Conservation (phyloP, 345 rosid genomes). For the Fremontodendron californicum region DNA sequence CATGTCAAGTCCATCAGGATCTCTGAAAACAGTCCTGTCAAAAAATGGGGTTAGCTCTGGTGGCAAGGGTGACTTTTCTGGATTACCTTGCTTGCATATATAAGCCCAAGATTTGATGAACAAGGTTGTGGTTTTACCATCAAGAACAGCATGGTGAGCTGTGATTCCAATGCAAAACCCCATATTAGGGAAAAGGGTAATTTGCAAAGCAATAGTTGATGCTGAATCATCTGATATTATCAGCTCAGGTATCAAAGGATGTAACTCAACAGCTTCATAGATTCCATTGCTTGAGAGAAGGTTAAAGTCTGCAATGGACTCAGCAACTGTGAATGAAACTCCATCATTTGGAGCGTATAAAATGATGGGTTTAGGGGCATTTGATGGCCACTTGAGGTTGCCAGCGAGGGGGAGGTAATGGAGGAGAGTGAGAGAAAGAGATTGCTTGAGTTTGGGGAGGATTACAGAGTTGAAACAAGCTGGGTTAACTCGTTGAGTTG, state of each 20-base stretch:
- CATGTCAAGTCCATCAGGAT: constrained; percentile 16
- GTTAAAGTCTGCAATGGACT: constrained; percentile 17
- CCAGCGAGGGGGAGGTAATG: constrained; percentile 44
- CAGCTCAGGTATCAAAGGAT: constrained; percentile 17
- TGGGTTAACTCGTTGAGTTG: constrained; percentile 19
- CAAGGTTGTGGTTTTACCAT: constrained; percentile 11
- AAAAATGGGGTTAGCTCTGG: constrained; percentile 24
- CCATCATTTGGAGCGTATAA: constrained; percentile 15
- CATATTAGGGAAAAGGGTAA: constrained; percentile 16
- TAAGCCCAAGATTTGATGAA: constrained; percentile 31
- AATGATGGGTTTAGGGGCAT: constrained; percentile 21
- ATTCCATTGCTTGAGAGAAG: constrained; percentile 6
- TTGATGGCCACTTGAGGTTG: constrained; percentile 23
- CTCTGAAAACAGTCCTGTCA: constrained; percentile 25
- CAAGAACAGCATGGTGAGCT: constrained; percentile 22
- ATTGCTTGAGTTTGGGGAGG: constrained; percentile 27
- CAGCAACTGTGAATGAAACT: constrained; percentile 24
- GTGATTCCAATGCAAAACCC: constrained; percentile 27
- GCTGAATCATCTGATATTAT: background rate
- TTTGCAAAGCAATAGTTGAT: constrained; percentile 4
- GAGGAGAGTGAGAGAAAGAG: constrained; percentile 29
- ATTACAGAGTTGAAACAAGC: constrained; percentile 26
- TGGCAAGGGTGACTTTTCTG: background rate
- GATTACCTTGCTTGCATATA: constrained; percentile 10
- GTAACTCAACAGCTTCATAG: constrained; percentile 13